Base-by-base conservation (phyloP, 345 rosid genomes). In the Aquilaria yunnanensis region DNA sequence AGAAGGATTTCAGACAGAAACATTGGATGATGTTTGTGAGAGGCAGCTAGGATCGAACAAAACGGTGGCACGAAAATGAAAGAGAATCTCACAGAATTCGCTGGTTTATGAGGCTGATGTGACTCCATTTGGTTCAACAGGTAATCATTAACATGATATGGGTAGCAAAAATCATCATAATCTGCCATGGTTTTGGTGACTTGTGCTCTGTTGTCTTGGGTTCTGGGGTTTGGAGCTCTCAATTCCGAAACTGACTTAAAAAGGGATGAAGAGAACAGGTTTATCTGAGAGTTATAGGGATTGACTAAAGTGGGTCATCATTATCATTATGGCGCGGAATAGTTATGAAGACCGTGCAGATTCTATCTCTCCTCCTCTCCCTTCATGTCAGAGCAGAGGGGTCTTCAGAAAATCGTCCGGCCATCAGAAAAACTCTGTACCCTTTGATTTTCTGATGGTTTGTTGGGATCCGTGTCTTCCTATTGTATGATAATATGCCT, bases 391-490 rank as follows among this genome's bases (percentile, higher is more conserved):
- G 82, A 66, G 59, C 43, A 37, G 43, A 37, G 43, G 8, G 59
- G 64, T 68, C 68, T 62, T 58, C 81, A 79, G 81, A 72, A 79
- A 71, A 79, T 71, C 82, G 63, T 73, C 46, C 64, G 71, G 74
- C 45, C 41, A 65, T 71, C 71, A 61, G 70, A 61, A 52, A 64
- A 65, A 67, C 73, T 65, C 69, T 62, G 71, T 48, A 51, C 12
- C 47, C 59, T 74, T 72, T 72, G 79, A 76, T 83, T 70, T 73
- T 73, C 71, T 70, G 76, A 29, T 70, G 64, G 57, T 57, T 41
- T 58, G 68, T 78, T 74, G 88, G 88, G 81, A 83, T 80, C 74
- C 66, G 88, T 71, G 78, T 46, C 61, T 54, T 72, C 72, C 72
- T 63, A 43, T 60, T 73, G 47, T 72, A 58, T 64, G 65, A 71